A percentile compares a stretch with the other conserved stretches of the same genome.
phyloP scores from a whole-genome alignment of 1,284 basidiomycete species.

The Caloboletus firmus region DNA sequence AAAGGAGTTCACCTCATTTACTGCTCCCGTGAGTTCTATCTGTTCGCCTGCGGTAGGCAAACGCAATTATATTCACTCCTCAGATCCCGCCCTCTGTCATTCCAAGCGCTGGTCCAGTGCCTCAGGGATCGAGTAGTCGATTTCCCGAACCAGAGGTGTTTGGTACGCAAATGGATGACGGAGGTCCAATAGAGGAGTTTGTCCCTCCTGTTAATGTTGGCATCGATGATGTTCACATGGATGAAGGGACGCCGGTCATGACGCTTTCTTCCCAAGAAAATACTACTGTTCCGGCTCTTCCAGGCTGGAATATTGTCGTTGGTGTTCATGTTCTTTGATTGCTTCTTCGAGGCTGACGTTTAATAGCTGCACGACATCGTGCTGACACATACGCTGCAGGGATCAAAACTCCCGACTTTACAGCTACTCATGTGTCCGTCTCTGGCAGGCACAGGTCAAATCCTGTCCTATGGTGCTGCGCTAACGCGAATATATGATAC shows the following conservation, averaged over 20 bases:
- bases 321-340: constrained; percentile 12
- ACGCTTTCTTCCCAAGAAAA: constrained; percentile 29
- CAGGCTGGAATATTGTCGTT: constrained; percentile 60
- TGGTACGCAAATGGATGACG: constrained; percentile 14
- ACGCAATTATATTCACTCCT: neutral
- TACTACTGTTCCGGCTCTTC: constrained; percentile 36
- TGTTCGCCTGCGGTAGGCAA: neutral
- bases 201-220: constrained; percentile 13
- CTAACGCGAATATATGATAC: constrained; percentile 49
- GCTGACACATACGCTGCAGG: constrained; percentile 51
- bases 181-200: constrained; percentile 14
- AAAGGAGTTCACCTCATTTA: constrained; percentile 15
- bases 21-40: constrained; percentile 13
- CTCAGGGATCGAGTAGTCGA: constrained; percentile 6
- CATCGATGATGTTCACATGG: constrained; percentile 26
- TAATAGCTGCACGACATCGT: constrained; percentile 57
- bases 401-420: constrained; percentile 46
- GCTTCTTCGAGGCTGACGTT: constrained; percentile 5
- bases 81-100: constrained; percentile 10
- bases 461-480: constrained; percentile 40
- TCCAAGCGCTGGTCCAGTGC: constrained; percentile 4
- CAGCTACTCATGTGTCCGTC: constrained; percentile 52
- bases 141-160: constrained; percentile 12
- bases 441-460: constrained; percentile 30
- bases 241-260: constrained; percentile 15